Base-by-base conservation (phyloP, 139 green algal species). In the Coelastrella sp. region DNA sequence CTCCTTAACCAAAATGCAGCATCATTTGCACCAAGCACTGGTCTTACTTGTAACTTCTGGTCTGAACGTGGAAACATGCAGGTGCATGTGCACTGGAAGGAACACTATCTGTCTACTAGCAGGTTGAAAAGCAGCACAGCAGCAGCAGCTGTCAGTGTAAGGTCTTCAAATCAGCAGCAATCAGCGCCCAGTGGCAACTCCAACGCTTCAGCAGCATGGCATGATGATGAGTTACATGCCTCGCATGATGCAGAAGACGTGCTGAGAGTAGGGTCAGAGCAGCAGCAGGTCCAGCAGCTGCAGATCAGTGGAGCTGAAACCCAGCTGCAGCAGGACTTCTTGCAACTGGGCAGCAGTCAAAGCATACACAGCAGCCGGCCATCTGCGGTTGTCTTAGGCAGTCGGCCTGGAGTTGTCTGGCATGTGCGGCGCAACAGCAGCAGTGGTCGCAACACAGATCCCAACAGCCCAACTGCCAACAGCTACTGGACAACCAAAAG, bases 351-450 rank as follows among this genome's bases (percentile, higher is more conserved):
- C 57, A 86, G 80, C 80, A 86, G 78, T 20, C n/a, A 25, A 49
- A 83, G 78, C 49, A 10, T 58, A 35, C 12, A 61, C 78, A 83
- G 78, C 78, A 83, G 78, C 49, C 22, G 24, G 20, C 70, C 19
- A 19, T 35, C 19, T 27, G 70, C 70, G 6, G 70, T 19, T 8
- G 70, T 78, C 15, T 0, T 70, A 70, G 63, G 63, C 35, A 49
- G 68, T 25, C 68, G 68, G 1, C 17, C 68, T 0, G 74, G 74
- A 8, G 25, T 58, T 22, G 74, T 80, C 8, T 80, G 74, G 74
- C 74, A 80, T 58, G 74, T 80, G 66, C 70, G 76, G 27, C 84
- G 84, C 70, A 89, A 78, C 85, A 90, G 74, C 84, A 82, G 70
- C 85, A 90, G 73, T 20, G 35, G 59, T 73, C 61, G 60, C 68